These are phyloP conservation scores for Closterium sp. DNA, from an alignment of 139 green algal species.

Conservation along the genomic window DNA sequence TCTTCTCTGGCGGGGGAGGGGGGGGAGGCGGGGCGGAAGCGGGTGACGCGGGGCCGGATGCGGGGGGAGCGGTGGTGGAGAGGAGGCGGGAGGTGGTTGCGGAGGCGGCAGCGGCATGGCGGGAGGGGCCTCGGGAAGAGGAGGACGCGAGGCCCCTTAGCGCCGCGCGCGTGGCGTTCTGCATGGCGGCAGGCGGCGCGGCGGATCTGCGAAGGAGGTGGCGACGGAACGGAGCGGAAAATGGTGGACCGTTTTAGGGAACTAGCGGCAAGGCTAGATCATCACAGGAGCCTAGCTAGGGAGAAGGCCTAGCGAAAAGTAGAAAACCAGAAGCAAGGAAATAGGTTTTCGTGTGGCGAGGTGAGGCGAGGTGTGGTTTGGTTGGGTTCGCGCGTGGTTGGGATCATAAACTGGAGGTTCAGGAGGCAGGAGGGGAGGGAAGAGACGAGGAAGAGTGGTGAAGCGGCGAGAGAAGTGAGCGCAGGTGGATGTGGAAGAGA, in stretches of 20 bases:
- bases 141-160: background rate
- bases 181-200: background rate
- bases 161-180: background rate
- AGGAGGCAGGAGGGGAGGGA: too few species aligned
- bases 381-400: background rate
- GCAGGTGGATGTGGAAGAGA: background rate
- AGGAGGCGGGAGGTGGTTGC: background rate
- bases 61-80: background rate
- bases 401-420: background rate
- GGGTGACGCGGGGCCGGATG: background rate
- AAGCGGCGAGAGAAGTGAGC: background rate
- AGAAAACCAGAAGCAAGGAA: background rate
- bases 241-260: background rate
- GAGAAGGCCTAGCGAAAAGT: background rate
- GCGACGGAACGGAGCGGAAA: background rate
- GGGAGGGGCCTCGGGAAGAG: background rate
- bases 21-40: background rate
- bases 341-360: background rate
- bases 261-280: background rate
- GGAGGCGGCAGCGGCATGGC: background rate
- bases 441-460: background rate
- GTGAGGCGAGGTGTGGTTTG: background rate
- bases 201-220: background rate
- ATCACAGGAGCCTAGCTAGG: background rate
- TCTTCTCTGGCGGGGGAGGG: slow-evolving; percentile 51